Base-by-base conservation (phyloP, 306 rosid species). In the Sicyos baderoa region DNA sequence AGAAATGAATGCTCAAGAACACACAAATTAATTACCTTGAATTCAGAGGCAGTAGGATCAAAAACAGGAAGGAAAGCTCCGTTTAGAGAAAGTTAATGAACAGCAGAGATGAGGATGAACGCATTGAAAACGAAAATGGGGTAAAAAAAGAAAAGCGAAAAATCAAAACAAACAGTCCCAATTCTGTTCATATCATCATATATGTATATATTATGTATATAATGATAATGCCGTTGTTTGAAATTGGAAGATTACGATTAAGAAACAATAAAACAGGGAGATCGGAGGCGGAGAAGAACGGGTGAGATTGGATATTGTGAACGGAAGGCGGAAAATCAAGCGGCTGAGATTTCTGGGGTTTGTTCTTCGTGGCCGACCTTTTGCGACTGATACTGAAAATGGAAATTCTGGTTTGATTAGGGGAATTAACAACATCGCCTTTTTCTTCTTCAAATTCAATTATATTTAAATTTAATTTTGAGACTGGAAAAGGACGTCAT, bases 51-150 rank as follows among this genome's bases (percentile, higher is more conserved):
- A 76, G 45, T 32, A 55, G 51, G 72, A 74, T 72, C 75, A 71
- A 74, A 71, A 74, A 68, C 77, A 27, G 63, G 45, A 57, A 54
- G 69, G 74, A 76, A 21, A 50, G 64, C 71, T 48, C 27, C 61
- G 37, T 68, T 55, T 13, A 72, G 70, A 69, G 79, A 67, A 68
- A 47, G 73, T 14, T 14, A 71, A 59, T 19, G 23, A 74, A 79
- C 47, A 86, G 71, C 45, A 62, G 50, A 58, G 84, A 81, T 75
- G 88, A 83, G 47, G 79, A 78, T 1, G 80, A 75, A 56, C 74
- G 86, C 79, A 75, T 63, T 75, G 79, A 80, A 61, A 5, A 50
- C 59, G 55, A 42, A 53, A 79, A 68, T 5, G 57, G 71, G 75
- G 63, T 27, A 19, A 70, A 14, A 68, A 64, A 63, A 76, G 49